These are phyloP conservation scores for Phytopythium litorale DNA, from an alignment of 352 stramenopile genomes.

Conservation along the genomic window DNA sequence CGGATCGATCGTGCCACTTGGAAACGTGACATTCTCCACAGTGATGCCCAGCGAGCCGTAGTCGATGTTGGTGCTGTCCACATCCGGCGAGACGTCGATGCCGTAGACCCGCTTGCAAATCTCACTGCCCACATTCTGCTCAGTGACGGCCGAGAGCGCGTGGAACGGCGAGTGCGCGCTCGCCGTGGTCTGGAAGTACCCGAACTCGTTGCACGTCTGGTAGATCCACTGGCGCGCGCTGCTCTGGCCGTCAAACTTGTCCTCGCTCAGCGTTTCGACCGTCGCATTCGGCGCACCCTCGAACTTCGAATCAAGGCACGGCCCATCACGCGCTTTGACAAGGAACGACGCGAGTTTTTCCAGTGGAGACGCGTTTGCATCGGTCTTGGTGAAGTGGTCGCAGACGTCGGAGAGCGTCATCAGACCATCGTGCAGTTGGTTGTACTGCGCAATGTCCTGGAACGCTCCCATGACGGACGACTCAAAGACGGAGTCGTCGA, in stretches of 20 bases:
- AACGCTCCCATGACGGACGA: slow-evolving; percentile 73
- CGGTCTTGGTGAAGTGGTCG: slow-evolving; percentile 38
- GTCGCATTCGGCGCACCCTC: slow-evolving; percentile 59
- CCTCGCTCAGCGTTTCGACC: slow-evolving; percentile 55
- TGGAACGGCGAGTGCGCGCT: slow-evolving; percentile 60
- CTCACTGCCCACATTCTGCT: slow-evolving; percentile 62
- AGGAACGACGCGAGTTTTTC: slow-evolving; percentile 58
- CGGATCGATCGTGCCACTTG: slow-evolving; percentile 79
- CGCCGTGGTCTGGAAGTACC: slow-evolving; percentile 81
- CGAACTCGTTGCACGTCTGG: slow-evolving; percentile 89
- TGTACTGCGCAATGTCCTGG: slow-evolving; percentile 78
- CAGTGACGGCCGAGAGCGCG: slow-evolving; percentile 59
- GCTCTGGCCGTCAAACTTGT: slow-evolving; percentile 64
- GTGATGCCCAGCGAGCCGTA: slow-evolving; percentile 75
- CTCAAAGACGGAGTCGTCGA: slow-evolving; percentile 80
- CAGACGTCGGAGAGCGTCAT: slow-evolving; percentile 67
- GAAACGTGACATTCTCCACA: slow-evolving; percentile 80
- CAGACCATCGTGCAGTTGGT: slow-evolving; percentile 37
- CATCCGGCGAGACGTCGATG: slow-evolving; percentile 56
- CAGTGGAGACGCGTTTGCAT: slow-evolving; percentile 18
- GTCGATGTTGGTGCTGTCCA: slow-evolving; percentile 60
- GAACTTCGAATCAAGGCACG: slow-evolving; percentile 80
- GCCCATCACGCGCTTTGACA: slow-evolving; percentile 38
- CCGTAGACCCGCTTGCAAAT: slow-evolving; percentile 83
- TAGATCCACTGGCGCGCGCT: slow-evolving; percentile 83